Evolutionary conservation across 192 early-diverging fungal species (phyloP).

Genomic region (Coemansia sp.): DNA sequence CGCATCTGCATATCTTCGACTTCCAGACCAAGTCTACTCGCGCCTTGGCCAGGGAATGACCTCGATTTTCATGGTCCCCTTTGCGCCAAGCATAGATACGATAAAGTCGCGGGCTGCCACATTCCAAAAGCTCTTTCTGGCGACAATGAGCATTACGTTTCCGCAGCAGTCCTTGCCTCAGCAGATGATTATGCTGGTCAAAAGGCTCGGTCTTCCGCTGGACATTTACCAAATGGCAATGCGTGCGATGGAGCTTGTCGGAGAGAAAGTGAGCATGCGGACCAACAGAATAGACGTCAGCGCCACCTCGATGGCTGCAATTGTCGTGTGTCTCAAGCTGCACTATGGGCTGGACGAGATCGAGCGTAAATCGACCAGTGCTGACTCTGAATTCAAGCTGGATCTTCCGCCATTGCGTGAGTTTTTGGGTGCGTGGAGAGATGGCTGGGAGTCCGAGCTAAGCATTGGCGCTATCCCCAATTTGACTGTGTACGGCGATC

Average conservation of each 20-base stretch:
- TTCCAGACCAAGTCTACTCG: conserved; percentile 20
- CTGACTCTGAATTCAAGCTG: not conserved
- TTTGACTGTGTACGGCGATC: conserved; percentile 24
- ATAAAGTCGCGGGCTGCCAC: conserved; percentile 7
- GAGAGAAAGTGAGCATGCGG: not conserved
- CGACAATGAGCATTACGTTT: conserved; percentile 23
- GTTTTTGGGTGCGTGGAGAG: conserved; percentile 41
- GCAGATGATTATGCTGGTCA: conserved; percentile 24
- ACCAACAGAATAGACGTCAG: not conserved
- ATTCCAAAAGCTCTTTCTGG: conserved; percentile 23
- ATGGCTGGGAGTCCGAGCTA: conserved; percentile 35
- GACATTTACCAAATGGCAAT: conserved; percentile 33
- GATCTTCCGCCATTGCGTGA: conserved; percentile 31
- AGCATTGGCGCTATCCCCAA: conserved; percentile 26
- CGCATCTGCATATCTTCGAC: conserved; percentile 14
- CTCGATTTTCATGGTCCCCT: conserved; percentile 14
- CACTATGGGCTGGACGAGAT: conserved; percentile 55
- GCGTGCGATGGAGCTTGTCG: conserved; percentile 22
- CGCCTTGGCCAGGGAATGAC: conserved; percentile 25
- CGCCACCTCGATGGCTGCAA: conserved; percentile 16
- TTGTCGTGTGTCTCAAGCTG: conserved; percentile 44
- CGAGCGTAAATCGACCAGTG: conserved; percentile 20
- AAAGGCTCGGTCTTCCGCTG: conserved; percentile 25
- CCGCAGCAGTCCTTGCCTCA: conserved; percentile 18
- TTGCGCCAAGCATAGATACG: conserved; percentile 12